These are phyloP conservation scores for Phytophthora meadii DNA, from an alignment of 352 stramenopile species.

Conservation along the genomic window DNA sequence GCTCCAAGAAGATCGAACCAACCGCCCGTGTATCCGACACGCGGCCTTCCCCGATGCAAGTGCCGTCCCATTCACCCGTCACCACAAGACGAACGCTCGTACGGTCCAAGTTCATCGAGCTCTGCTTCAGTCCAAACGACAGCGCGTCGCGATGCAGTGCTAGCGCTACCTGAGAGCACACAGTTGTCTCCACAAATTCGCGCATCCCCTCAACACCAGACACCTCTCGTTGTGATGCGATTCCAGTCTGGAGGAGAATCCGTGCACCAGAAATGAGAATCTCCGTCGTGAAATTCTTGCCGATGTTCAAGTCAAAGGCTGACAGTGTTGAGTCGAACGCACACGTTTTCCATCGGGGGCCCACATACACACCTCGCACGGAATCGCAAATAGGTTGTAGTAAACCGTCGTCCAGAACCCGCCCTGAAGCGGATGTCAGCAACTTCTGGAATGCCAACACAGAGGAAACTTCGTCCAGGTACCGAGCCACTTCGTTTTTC, in stretches of 20 bases:
- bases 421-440: conserved; percentile 59
- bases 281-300: conserved; percentile 87
- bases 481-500: conserved; percentile 76
- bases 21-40: conserved; percentile 77
- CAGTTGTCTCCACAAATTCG: conserved; percentile 75
- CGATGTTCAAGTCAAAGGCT: conserved; percentile 82
- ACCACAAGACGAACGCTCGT: conserved; percentile 78
- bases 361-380: conserved; percentile 79
- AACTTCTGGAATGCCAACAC: conserved; percentile 68
- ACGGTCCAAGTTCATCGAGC: conserved; percentile 76
- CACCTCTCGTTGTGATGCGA: conserved; percentile 64
- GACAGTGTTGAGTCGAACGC: conserved; percentile 78
- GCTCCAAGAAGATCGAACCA: conserved; percentile 79
- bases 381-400: conserved; percentile 87
- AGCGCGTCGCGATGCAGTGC: conserved; percentile 72
- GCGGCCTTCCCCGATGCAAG: conserved; percentile 85
- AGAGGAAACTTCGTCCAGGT: conserved; percentile 76
- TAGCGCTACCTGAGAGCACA: conserved; percentile 79
- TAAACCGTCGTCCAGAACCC: conserved; percentile 79
- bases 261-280: conserved; percentile 80
- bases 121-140: conserved; percentile 83
- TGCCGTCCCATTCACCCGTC: conserved; percentile 83
- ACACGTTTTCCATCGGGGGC: conserved; percentile 83
- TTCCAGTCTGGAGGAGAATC: conserved; percentile 75
- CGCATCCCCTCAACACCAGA: conserved; percentile 64